Conservation (phyloP, 2,329 filamentous ascomycete species). For the Cercospora zeae-maydis region DNA sequence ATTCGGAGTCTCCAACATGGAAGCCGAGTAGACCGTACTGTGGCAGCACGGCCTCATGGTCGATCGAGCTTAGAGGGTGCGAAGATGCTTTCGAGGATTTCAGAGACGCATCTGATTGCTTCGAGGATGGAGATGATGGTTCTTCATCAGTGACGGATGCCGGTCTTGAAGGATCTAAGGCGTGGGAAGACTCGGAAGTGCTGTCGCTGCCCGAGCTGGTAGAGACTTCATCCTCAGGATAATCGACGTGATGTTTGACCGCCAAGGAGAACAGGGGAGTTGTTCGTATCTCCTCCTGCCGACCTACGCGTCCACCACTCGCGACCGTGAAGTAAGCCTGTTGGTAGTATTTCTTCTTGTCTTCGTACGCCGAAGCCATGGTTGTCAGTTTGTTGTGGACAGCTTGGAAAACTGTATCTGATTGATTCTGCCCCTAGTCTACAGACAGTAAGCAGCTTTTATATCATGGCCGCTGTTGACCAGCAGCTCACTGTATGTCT, state of each 20-base stretch:
- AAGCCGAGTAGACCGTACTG: conserved; percentile 32
- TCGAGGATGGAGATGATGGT: neutral
- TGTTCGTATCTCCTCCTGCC: conserved; percentile 24
- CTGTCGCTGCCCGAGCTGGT: neutral
- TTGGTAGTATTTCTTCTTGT: conserved; percentile 1
- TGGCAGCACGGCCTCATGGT: conserved; percentile 14
- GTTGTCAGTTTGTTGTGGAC: neutral
- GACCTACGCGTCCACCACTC: conserved; percentile 9
- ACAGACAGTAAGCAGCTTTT: neutral
- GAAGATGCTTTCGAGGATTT: neutral
- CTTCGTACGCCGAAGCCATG: conserved; percentile 4
- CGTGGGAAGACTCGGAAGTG: neutral
- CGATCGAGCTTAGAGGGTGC: neutral
- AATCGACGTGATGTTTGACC: conserved; percentile 22
- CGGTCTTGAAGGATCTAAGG: neutral
- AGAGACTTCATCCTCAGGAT: neutral
- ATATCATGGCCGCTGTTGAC: neutral
- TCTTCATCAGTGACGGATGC: neutral
- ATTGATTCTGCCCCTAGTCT: neutral
- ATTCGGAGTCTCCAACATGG: conserved; percentile 15
- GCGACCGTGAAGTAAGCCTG: neutral
- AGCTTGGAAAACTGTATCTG: neutral
- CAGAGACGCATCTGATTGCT: no score
- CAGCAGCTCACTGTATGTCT: neutral
- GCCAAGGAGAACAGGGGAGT: conserved; percentile 30